phyloP scores from a whole-genome alignment of 441 rosid genomes.

The Iberis amara region DNA sequence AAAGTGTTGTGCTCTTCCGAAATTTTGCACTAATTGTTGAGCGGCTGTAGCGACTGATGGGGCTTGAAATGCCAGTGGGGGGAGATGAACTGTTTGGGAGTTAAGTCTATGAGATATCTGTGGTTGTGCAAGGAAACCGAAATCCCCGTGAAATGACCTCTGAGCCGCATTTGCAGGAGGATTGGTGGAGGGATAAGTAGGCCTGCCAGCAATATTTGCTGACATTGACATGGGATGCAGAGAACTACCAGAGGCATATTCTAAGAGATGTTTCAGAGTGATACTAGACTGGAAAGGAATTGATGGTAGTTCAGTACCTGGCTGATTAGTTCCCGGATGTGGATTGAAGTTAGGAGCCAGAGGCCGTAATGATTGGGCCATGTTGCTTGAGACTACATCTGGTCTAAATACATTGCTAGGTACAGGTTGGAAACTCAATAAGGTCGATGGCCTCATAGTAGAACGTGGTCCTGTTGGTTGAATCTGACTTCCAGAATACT shows the following conservation, averaged over 20 bases:
- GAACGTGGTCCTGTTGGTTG: constrained; percentile 34
- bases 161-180: constrained; percentile 31
- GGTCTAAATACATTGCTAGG: constrained; percentile 32
- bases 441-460: constrained; percentile 34
- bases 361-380: constrained; percentile 37
- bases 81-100: constrained; percentile 38
- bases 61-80: constrained; percentile 34
- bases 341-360: constrained; percentile 35
- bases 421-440: constrained; percentile 37
- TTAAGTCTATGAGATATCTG: constrained; percentile 41
- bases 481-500: constrained; percentile 38
- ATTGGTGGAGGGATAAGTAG: constrained; percentile 38
- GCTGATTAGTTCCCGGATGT: constrained; percentile 36
- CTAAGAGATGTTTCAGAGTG: constrained; percentile 25
- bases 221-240: constrained; percentile 28
- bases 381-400: constrained; percentile 37
- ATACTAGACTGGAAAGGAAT: constrained; percentile 28
- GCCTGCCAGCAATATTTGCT: constrained; percentile 23
- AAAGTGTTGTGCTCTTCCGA: constrained; percentile 37
- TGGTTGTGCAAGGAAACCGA: constrained; percentile 51
- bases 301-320: constrained; percentile 28
- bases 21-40: constrained; percentile 41
- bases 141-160: constrained; percentile 44
- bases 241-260: constrained; percentile 31
- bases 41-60: constrained; percentile 32